These are phyloP conservation scores for Sugiyamaella paludigena DNA, from an alignment of 1,139 yeast genomes.

Conservation along the genomic window DNA sequence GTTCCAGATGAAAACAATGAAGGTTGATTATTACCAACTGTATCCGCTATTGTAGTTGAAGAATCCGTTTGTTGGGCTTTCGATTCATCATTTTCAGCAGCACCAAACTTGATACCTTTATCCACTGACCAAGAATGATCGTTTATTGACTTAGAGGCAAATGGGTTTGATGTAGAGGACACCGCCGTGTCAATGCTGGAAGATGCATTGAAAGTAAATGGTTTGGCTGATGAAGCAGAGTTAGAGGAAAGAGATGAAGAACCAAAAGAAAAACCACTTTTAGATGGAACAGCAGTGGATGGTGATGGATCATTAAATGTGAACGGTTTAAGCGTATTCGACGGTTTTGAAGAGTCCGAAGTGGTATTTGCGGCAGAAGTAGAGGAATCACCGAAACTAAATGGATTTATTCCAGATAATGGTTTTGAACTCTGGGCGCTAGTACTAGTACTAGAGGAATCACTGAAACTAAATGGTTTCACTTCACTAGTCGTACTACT, in stretches of 20 bases:
- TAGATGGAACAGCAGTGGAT: background rate
- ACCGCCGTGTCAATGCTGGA: no score
- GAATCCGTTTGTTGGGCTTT: constrained; percentile 17
- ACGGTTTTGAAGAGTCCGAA: constrained; percentile 15
- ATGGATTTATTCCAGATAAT: constrained; percentile 17
- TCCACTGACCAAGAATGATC: constrained; percentile 38
- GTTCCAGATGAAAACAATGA: constrained; percentile 4
- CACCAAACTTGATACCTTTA: constrained; percentile 37
- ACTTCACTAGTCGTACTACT: constrained; percentile 32
- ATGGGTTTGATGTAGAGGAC: constrained; percentile 14
- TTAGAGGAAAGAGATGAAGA: constrained; percentile 32
- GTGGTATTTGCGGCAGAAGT: background rate
- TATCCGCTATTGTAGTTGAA: constrained; percentile 12
- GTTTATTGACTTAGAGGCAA: constrained; percentile 7
- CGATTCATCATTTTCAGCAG: constrained; percentile 11
- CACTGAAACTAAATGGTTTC: constrained; percentile 6
- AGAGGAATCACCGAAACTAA: constrained; percentile 20
- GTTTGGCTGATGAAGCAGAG: constrained; percentile 16
- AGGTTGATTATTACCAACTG: background rate
- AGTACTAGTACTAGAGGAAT: background rate
- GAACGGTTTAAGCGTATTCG: constrained; percentile 20
- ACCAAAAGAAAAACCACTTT: constrained; percentile 33
- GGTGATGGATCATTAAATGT: no score
- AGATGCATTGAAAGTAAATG: constrained; percentile 15
- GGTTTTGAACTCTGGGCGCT: constrained; percentile 15